Conservation (phyloP, 2,329 filamentous ascomycete genomes). For the Fonsecaea monophora region DNA sequence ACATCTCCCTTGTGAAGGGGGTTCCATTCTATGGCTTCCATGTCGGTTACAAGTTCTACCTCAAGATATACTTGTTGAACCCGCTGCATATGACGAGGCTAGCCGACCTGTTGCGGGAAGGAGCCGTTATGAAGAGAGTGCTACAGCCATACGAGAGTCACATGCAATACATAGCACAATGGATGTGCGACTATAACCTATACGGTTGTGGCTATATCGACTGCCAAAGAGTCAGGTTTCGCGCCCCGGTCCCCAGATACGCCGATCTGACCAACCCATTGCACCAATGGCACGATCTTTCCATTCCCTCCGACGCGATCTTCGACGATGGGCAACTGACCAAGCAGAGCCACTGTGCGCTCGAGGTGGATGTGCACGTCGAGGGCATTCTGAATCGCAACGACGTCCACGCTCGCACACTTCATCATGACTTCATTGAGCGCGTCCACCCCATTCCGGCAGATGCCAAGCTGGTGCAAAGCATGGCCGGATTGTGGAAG, state of each 20-base stretch:
- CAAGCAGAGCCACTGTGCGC: slow-evolving; percentile 81
- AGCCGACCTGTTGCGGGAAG: slow-evolving; percentile 84
- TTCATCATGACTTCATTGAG: slow-evolving; percentile 90
- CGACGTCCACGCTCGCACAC: slow-evolving; percentile 73
- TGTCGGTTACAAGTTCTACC: slow-evolving; percentile 86
- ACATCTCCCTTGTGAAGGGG: slow-evolving; percentile 90
- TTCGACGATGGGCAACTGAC: slow-evolving; percentile 70
- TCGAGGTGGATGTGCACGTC: slow-evolving; percentile 89
- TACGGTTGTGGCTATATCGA: slow-evolving; percentile 92
- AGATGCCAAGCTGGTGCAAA: slow-evolving; percentile 84
- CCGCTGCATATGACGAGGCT: slow-evolving; percentile 85
- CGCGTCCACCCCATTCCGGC: slow-evolving; percentile 66
- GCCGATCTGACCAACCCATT: slow-evolving; percentile 65
- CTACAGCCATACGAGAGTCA: slow-evolving; percentile 96
- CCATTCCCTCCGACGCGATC: slow-evolving; percentile 66
- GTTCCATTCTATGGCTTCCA: slow-evolving; percentile 95
- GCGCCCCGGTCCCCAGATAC: slow-evolving; percentile 74
- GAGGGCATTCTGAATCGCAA: slow-evolving; percentile 85
- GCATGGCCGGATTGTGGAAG: slow-evolving; percentile 91
- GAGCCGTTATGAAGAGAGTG: slow-evolving; percentile 79
- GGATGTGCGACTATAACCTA: slow-evolving; percentile 98
- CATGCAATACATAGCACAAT: slow-evolving; percentile 88
- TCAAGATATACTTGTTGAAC: slow-evolving; percentile 95
- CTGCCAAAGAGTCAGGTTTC: slow-evolving; percentile 72
- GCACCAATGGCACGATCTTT: slow-evolving; percentile 81